A percentile compares a stretch with the other conserved stretches of the same genome.
These are phyloP conservation scores for Fusarium sp. DNA, from an alignment of 2,329 filamentous ascomycete genomes.

Conservation along the genomic window DNA sequence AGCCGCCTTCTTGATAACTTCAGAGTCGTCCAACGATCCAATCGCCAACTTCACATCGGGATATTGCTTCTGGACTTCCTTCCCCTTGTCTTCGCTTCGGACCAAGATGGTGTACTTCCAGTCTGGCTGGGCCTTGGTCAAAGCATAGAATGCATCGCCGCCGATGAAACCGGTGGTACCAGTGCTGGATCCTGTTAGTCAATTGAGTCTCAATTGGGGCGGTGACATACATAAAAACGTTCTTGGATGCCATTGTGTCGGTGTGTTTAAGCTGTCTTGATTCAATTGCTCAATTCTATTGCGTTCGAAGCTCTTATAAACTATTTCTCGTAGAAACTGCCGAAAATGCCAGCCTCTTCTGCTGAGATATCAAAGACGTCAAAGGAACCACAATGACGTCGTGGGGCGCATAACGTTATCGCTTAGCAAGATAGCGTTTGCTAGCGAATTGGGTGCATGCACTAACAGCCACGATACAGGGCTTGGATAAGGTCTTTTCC, in stretches of 20 bases:
- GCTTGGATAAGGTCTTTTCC: background rate
- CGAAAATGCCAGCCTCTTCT: background rate
- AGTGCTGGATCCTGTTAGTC: background rate
- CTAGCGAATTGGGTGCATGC: fast-evolving
- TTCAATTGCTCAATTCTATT: fast-evolving
- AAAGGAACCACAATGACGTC: slow-evolving; percentile 12
- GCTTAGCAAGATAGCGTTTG: background rate
- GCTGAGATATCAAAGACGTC: slow-evolving; percentile 15
- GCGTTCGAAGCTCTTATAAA: background rate
- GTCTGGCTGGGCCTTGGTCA: slow-evolving; percentile 50
- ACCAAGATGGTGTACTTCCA: slow-evolving; percentile 56
- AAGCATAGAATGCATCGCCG: slow-evolving; percentile 16
- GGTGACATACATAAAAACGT: background rate
- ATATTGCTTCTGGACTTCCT: slow-evolving; percentile 46
- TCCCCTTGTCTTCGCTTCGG: slow-evolving; percentile 52
- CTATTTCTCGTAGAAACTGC: background rate
- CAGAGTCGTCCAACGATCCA: slow-evolving; percentile 49
- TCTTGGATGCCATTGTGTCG: slow-evolving; percentile 10
- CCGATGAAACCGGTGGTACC: slow-evolving; percentile 24
- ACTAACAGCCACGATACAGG: background rate
- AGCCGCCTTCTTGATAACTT: slow-evolving; percentile 46
- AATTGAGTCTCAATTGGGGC: fast-evolving
- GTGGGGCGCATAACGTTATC: background rate
- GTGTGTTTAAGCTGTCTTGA: fast-evolving
- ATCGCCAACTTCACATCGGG: slow-evolving; percentile 45